phyloP scores from a whole-genome alignment of 208 protist genomes.

The Spironucleus salmonicida region DNA sequence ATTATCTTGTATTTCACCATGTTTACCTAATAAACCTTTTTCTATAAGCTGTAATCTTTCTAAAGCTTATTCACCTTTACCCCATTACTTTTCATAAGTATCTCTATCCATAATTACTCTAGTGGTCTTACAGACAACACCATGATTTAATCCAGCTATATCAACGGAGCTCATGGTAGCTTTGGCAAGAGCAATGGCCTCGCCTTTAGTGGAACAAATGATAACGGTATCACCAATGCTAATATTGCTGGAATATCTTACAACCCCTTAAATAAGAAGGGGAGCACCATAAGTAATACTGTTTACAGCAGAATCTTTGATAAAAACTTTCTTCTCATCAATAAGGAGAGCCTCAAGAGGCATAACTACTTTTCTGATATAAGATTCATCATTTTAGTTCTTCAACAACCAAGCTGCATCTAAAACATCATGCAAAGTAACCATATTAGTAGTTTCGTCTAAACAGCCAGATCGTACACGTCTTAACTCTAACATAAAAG shows the following conservation, averaged over 20 bases:
- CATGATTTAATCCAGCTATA: conserved; percentile 85
- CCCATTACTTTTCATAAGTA: conserved; percentile 88
- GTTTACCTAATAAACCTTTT: conserved; percentile 37
- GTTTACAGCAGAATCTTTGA: conserved; percentile 96
- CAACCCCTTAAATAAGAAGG: conserved; percentile 88
- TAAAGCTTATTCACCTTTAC: conserved; percentile 61
- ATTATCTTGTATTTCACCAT: conserved; percentile 31
- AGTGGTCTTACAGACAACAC: conserved; percentile 87
- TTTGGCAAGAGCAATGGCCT: conserved; percentile 90
- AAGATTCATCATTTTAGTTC: conserved; percentile 81
- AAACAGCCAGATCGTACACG: conserved; percentile 85
- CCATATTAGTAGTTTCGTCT: conserved; percentile 65
- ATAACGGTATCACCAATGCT: conserved; percentile 84
- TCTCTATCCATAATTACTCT: conserved; percentile 99
- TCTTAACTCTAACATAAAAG: conserved; percentile 95
- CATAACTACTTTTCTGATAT: conserved; percentile 80
- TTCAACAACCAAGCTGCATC: conserved; percentile 93
- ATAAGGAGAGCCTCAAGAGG: conserved; percentile 90
- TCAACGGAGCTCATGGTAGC: conserved; percentile 88
- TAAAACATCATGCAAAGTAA: conserved; percentile 98
- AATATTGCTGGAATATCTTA: conserved; percentile 83
- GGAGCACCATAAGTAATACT: conserved; percentile 97
- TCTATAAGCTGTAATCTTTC: conserved; percentile 26
- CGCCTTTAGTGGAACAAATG: conserved; percentile 96
- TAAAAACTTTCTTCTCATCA: conserved; percentile 88